A percentile compares a stretch with the other conserved stretches of the same genome.
phyloP scores from a whole-genome alignment of 1,284 basidiomycete genomes.

The Lignosus rhinocerotis region DNA sequence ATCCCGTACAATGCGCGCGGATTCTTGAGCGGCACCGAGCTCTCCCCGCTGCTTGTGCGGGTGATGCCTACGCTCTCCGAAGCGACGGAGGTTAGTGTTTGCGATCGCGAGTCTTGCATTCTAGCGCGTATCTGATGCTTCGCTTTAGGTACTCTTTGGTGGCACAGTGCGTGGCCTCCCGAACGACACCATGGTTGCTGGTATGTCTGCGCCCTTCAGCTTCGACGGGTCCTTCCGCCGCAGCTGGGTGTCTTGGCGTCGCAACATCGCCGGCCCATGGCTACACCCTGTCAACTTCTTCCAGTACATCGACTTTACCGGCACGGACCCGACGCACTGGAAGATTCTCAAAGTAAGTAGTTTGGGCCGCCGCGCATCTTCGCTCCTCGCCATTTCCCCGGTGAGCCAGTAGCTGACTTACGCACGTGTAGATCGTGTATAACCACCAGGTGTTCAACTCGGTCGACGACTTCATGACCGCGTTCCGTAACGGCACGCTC shows the following conservation, averaged over 20 bases:
- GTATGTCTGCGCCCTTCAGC: conserved; percentile 50
- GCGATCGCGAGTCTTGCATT: not conserved
- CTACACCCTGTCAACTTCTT: conserved; percentile 58
- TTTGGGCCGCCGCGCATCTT: not conserved
- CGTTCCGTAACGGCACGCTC: conserved; percentile 55
- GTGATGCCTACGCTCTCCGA: conserved; percentile 35
- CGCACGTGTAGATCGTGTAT: conserved; percentile 48
- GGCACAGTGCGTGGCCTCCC: conserved; percentile 38
- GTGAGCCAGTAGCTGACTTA: not conserved
- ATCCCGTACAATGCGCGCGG: conserved; percentile 55
- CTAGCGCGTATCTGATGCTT: conserved; percentile 3
- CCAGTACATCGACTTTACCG: conserved; percentile 57
- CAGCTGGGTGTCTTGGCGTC: conserved; percentile 50
- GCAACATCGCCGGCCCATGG: conserved; percentile 51
- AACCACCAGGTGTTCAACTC: conserved; percentile 56
- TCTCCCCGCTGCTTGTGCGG: conserved; percentile 17
- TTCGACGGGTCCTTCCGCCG: conserved; percentile 63
- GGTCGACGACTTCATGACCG: conserved; percentile 49
- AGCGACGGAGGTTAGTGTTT: conserved; percentile 40
- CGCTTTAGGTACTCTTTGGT: conserved; percentile 43
- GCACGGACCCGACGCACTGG: conserved; percentile 55
- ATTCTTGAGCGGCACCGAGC: conserved; percentile 37
- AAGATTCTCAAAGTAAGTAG: conserved; percentile 46
- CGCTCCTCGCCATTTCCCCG: not conserved
- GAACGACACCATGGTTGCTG: conserved; percentile 50